These are phyloP conservation scores for Ceratopteris richardii DNA, from an alignment of 75 land plant genomes.

Conservation along the genomic window DNA sequence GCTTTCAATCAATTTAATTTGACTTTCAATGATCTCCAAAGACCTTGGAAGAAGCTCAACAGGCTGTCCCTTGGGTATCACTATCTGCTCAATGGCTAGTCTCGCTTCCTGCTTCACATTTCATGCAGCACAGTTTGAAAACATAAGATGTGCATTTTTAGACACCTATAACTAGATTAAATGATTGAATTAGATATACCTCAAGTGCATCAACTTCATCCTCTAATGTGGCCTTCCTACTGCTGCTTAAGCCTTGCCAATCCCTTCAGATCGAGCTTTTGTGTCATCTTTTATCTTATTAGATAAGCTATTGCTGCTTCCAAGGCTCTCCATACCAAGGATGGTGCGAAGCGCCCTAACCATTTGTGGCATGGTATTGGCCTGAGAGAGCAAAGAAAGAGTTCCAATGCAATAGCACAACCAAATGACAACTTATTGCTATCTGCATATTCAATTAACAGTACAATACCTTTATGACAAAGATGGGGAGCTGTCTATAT, in stretches of 20 bases:
- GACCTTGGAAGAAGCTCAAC: conserved; percentile 93
- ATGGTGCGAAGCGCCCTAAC: conserved; percentile 88
- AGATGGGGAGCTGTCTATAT: conserved; percentile 72
- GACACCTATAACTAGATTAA: no score
- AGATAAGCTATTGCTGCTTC: conserved; percentile 5
- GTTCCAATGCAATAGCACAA: no score
- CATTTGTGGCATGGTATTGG: conserved; percentile 89
- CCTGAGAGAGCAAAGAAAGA: conserved; percentile 40
- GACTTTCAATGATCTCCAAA: conserved; percentile 71
- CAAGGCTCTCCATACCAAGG: conserved; percentile 52
- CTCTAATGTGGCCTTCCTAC: conserved; percentile 25
- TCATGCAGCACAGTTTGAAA: not conserved
- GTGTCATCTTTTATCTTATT: conserved; percentile 1
- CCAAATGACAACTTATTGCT: not conserved
- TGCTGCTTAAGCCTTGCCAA: not conserved
- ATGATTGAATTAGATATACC: conserved; percentile 27
- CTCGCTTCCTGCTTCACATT: conserved; percentile 76
- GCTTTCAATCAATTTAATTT: conserved; percentile 77
- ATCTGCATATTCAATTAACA: not conserved
- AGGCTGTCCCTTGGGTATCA: conserved; percentile 87
- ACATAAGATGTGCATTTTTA: not conserved
- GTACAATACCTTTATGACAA: conserved; percentile 75
- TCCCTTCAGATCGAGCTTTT: conserved; percentile 8
- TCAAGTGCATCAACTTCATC: conserved; percentile 98
- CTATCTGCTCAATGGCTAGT: conserved; percentile 97